Conservation (phyloP, 768 basidiomycete species). For the Pulveroboletus frians region DNA sequence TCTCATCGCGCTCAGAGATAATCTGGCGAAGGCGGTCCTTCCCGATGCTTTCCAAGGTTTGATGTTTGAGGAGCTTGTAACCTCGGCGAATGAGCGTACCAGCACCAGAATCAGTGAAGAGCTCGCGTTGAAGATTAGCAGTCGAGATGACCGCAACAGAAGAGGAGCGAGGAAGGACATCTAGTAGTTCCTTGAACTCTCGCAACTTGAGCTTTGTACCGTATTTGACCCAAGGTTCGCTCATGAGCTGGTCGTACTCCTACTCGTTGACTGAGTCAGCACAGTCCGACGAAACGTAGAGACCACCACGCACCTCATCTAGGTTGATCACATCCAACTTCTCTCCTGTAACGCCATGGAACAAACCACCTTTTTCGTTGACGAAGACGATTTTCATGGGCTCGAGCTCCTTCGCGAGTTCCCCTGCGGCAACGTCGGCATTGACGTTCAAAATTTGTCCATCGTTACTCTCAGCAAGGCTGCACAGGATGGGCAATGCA, state of each 20-base stretch:
- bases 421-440: slow-evolving; percentile 96
- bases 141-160: slow-evolving; percentile 98
- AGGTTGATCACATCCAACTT: slow-evolving; percentile 95
- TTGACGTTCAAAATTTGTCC: slow-evolving; percentile 99
- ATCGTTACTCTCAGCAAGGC: slow-evolving; percentile 87
- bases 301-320: slow-evolving; percentile 63
- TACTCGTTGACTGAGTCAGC: slow-evolving; percentile 25
- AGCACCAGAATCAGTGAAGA: slow-evolving; percentile 97
- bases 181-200: slow-evolving; percentile 98
- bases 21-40: slow-evolving; percentile 93
- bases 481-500: slow-evolving; percentile 92
- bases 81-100: slow-evolving; percentile 97
- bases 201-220: slow-evolving; percentile 98
- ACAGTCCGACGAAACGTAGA: neutral
- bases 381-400: slow-evolving; percentile 98
- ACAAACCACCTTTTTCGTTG: slow-evolving; percentile 97
- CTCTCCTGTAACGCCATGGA: slow-evolving; percentile 95
- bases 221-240: slow-evolving; percentile 97
- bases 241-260: slow-evolving; percentile 97
- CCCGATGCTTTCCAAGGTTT: slow-evolving; percentile 75
- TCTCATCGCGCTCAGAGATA: slow-evolving; percentile 92
- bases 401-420: slow-evolving; percentile 95
- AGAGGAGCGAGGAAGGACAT: slow-evolving; percentile 95
- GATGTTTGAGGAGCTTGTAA: slow-evolving; percentile 94
- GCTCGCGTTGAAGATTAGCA: slow-evolving; percentile 89